These are phyloP conservation scores for Trichoderma sp. DNA, from an alignment of 2,329 filamentous ascomycete species.

Conservation along the genomic window DNA sequence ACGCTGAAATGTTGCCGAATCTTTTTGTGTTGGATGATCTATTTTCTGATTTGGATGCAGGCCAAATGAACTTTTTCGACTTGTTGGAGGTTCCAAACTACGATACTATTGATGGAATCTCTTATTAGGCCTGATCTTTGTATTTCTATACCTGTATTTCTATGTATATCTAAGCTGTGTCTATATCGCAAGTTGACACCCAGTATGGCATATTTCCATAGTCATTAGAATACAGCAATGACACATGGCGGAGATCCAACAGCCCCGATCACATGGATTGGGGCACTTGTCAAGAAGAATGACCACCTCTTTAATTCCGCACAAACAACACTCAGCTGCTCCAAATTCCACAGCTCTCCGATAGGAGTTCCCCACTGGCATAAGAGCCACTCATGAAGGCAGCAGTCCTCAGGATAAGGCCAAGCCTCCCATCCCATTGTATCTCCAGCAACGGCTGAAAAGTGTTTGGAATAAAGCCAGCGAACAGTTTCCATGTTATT, in stretches of 20 bases:
- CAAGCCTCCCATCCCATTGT: not conserved
- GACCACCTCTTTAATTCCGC: not conserved
- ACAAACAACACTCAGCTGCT: not conserved
- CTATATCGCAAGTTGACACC: not conserved
- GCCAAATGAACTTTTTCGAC: slow-evolving; percentile 6
- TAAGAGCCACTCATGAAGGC: not conserved
- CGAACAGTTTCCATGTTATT: not conserved
- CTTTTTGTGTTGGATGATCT: not conserved
- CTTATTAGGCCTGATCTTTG: not conserved
- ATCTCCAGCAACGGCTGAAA: not conserved
- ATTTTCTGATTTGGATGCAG: not conserved
- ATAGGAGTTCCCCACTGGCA: slow-evolving; percentile 1
- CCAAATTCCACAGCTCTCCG: not conserved
- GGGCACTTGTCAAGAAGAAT: not conserved
- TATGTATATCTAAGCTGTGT: not conserved
- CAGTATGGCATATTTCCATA: not conserved
- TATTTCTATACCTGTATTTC: not conserved
- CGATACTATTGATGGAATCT: not conserved
- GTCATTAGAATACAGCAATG: not conserved
- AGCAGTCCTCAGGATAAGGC: not conserved
- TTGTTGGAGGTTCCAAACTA: not conserved
- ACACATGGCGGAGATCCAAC: not conserved
- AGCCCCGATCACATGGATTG: not conserved
- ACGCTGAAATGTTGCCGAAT: not conserved
- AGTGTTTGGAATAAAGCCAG: slow-evolving; percentile 3